A percentile compares a stretch with the other conserved stretches of the same genome.
These are phyloP conservation scores for Cystobasidium slooffiae DNA, from an alignment of 1,284 basidiomycete species.

Conservation along the genomic window DNA sequence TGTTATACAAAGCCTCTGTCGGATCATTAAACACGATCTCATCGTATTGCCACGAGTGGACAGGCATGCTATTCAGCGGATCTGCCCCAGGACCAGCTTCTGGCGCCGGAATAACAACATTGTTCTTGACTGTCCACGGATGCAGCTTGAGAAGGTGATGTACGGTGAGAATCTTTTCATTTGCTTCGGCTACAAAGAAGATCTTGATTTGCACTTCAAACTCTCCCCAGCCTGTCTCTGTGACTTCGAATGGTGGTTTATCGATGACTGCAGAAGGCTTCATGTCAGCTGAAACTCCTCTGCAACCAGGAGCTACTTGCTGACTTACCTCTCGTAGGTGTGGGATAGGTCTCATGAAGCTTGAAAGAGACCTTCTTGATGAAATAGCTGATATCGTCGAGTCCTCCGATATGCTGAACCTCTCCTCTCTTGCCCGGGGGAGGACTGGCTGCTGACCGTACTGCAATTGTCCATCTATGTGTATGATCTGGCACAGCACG, in stretches of 20 bases:
- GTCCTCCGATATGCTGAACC: constrained; percentile 64
- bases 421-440: constrained; percentile 54
- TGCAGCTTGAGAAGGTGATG: constrained; percentile 96
- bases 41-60: constrained; percentile 99
- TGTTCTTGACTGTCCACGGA: constrained; percentile 71
- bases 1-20: constrained; percentile 81
- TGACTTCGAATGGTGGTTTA: constrained; percentile 89
- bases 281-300: neutral
- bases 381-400: constrained; percentile 83
- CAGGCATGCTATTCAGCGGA: constrained; percentile 56
- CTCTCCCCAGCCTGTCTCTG: constrained; percentile 99
- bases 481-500: constrained; percentile 78
- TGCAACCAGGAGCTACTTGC: neutral
- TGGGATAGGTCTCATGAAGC: constrained; percentile 94
- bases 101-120: constrained; percentile 46
- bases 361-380: constrained; percentile 97
- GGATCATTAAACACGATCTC: constrained; percentile 97
- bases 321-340: constrained; percentile 76
- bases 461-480: constrained; percentile 94
- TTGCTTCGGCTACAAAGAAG: constrained; percentile 86
- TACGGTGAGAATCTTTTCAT: constrained; percentile 84
- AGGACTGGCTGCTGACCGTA: constrained; percentile 66
- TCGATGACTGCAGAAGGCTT: constrained; percentile 71
- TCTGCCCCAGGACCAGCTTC: constrained; percentile 41
- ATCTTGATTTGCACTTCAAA: constrained; percentile 95